A percentile compares a stretch with the other conserved stretches of the same genome.
Evolutionary conservation across 495 filamentous ascomycete species (phyloP).

Genomic region (Aspergillus homomorphus): DNA sequence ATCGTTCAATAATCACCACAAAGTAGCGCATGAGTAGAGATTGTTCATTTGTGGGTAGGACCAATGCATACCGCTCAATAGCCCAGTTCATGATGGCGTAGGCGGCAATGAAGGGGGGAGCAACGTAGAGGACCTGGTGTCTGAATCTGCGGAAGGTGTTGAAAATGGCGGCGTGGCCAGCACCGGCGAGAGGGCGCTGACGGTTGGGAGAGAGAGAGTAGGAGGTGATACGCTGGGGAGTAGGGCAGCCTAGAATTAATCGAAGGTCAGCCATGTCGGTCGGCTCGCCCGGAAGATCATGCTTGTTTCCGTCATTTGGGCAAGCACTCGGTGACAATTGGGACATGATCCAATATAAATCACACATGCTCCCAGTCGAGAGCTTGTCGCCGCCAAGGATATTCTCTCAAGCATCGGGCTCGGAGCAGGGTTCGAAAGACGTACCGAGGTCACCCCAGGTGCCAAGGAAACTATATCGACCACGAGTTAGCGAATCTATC

Average conservation of each 20-base stretch:
- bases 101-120: constrained; percentile 69
- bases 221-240: constrained; percentile 60
- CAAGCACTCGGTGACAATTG: not conserved
- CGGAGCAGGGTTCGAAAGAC: constrained; percentile 29
- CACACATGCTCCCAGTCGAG: not conserved
- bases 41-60: not conserved
- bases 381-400: not conserved
- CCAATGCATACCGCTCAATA: constrained; percentile 63
- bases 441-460: constrained; percentile 83
- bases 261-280: constrained; percentile 4
- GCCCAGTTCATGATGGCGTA: constrained; percentile 87
- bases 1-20: too few species aligned
- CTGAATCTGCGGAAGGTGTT: constrained; percentile 57
- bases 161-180: constrained; percentile 62
- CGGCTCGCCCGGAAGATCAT: not conserved
- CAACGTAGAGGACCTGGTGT: constrained; percentile 74
- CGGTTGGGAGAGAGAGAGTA: constrained; percentile 63
- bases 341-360: not conserved
- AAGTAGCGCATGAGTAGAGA: not conserved
- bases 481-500: constrained; percentile 24
- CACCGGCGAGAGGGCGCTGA: constrained; percentile 62
- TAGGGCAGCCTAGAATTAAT: constrained; percentile 37
- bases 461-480: constrained; percentile 69
- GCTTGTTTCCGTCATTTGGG: constrained; percentile 1
- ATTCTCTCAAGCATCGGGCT: not conserved